Percentiles rank a stretch among this genome's conserved stretches.
phyloP scores from a whole-genome alignment of 2,329 filamentous ascomycete species.

The Helicocarpus griseus region DNA sequence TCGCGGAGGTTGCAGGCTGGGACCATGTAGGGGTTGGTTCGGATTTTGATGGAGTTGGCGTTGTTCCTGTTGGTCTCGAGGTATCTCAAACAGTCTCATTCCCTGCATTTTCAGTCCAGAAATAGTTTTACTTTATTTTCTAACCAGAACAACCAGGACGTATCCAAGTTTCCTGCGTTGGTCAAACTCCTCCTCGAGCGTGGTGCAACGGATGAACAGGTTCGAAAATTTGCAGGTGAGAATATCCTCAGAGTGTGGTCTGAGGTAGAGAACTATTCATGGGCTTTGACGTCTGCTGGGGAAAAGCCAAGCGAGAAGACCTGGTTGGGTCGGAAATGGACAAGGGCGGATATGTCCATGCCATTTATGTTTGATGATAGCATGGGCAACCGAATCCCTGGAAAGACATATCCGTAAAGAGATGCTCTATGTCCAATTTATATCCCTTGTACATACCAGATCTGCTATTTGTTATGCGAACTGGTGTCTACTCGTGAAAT shows the following conservation, averaged over 20 bases:
- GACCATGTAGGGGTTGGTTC: conserved; percentile 27
- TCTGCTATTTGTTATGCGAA: too few relatives aligned
- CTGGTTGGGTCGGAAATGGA: conserved; percentile 10
- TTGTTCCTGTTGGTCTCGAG: conserved; percentile 17
- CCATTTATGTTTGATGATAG: neutral
- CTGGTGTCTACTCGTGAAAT: too few relatives aligned
- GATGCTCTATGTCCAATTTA: too few relatives aligned
- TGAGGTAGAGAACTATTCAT: conserved; percentile 13
- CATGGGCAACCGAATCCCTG: neutral
- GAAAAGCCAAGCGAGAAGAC: conserved; percentile 15
- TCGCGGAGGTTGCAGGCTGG: conserved; percentile 22
- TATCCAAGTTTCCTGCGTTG: conserved; percentile 16
- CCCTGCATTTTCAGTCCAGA: neutral
- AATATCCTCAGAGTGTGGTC: conserved; percentile 26
- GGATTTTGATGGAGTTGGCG: conserved; percentile 25
- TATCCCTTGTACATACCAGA: too few relatives aligned
- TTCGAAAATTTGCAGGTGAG: conserved; percentile 27
- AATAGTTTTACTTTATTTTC: neutral
- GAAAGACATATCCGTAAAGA: neutral
- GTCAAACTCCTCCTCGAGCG: conserved; percentile 21
- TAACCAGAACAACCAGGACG: conserved; percentile 9
- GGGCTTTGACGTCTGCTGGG: conserved; percentile 10
- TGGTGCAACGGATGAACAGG: conserved; percentile 31
- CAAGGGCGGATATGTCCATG: neutral
- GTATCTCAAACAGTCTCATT: conserved; percentile 4